A percentile compares a stretch with the other conserved stretches of the same genome.
Evolutionary conservation across 768 basidiomycete genomes (phyloP).

Genomic region (Nidularia sp.): DNA sequence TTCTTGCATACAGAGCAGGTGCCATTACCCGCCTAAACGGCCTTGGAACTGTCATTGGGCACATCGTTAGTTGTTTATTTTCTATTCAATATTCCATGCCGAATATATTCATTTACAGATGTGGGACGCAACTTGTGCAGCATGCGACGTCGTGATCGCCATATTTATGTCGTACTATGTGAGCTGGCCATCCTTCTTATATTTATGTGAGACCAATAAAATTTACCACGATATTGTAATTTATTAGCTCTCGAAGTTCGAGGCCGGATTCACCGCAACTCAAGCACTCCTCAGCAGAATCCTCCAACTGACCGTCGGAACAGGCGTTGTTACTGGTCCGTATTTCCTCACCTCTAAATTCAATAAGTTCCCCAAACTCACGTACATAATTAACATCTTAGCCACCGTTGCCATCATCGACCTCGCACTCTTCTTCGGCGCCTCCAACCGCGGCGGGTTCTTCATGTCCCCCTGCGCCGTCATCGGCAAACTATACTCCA

Average conservation of each 20-base stretch:
- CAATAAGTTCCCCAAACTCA: no score
- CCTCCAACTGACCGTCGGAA: neutral
- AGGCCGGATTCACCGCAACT: neutral
- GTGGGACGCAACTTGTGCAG: neutral
- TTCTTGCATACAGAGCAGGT: no score
- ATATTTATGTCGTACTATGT: neutral
- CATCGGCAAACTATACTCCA: neutral
- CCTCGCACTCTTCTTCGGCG: neutral
- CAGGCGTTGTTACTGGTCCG: neutral
- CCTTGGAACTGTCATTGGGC: no score
- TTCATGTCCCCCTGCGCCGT: neutral
- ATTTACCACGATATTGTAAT: neutral
- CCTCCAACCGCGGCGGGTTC: neutral
- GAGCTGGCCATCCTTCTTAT: neutral
- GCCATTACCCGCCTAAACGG: no score
- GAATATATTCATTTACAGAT: no score
- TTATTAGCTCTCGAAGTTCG: neutral
- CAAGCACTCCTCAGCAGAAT: neutral
- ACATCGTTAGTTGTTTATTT: no score
- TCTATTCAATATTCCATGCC: no score
- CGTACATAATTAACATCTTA: no score
- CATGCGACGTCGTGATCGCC: neutral
- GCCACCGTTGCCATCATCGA: neutral
- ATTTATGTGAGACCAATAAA: neutral
- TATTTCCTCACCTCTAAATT: no score